Evolutionary conservation across 1,284 basidiomycete genomes (phyloP), one percentile per base, ranked within the genome.

Genomic region (Naganishia sp.): DNA sequence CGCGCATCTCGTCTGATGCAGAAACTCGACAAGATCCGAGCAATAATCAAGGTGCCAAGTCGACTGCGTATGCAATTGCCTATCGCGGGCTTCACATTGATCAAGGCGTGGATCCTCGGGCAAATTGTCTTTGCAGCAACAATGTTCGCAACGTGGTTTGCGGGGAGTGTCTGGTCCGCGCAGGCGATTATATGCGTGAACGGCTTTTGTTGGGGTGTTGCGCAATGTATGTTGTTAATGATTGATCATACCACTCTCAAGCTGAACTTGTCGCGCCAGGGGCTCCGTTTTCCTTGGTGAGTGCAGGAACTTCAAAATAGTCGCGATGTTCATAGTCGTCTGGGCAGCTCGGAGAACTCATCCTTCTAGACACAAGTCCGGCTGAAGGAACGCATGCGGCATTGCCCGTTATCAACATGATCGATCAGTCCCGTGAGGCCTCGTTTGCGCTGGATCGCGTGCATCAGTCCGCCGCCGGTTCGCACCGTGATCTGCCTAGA

Each of bases 161-260:
- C 80, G 0, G 68, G 70, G 1, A 74, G 73, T 0, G 80, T 83
- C 1, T 59, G 66, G 3, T 76, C 79, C 0, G 83, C 83, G 0
- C 82, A 81, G 57, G 46, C 75, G 6, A 73, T 84, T 46, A 79
- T 85, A 31, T 79, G 77, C 1, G 66, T 79, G 15, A 81, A 81
- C 6, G 83, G 83, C 0, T 79, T 84, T 67, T 79, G 78, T 44
- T 84, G 82, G 81, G 79, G 82, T 6, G 70, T 83, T 13, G 72
- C 77, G 2, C 79, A 80, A 67, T 83, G 82, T 77, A 69, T 71
- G 74, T 70, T 9, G 48, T 9, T 7, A 39, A 42, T 16, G 39
- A 13, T 9, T 10, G 16, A 6, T 13, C 6, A 23, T 31, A 11
- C 43, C 15, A 59, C 23, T 10, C 42, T 39, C 39, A 44, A 31